Percentiles rank a stretch among this genome's conserved stretches.
Conservation (phyloP, 345 rosid species). For the Acer yangbiense region DNA sequence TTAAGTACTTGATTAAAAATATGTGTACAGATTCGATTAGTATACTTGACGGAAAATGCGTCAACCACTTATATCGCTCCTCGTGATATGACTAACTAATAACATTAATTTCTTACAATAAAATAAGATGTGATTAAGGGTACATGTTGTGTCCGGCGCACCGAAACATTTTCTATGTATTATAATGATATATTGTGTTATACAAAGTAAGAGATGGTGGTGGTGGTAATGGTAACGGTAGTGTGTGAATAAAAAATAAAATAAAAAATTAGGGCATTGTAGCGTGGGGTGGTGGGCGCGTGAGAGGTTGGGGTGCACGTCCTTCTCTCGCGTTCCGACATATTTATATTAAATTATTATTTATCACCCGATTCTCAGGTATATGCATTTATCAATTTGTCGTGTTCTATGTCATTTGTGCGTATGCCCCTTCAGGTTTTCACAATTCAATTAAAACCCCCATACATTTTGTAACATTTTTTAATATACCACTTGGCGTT, state of each 20-base stretch:
- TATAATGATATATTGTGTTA: not conserved
- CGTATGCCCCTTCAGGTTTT: not conserved
- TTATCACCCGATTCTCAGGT: not conserved
- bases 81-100: no score
- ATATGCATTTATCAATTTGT: not conserved
- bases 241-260: not conserved
- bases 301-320: slow-evolving; percentile 43
- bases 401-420: not conserved
- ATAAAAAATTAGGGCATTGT: no score
- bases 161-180: no score
- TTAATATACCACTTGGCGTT: no score
- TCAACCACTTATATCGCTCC: not conserved
- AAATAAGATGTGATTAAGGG: no score
- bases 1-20: not conserved
- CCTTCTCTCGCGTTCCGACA: slow-evolving; percentile 32
- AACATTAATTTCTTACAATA: no score
- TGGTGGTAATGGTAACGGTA: not conserved
- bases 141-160: no score
- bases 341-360: not conserved
- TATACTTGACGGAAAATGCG: no score
- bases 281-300: slow-evolving; percentile 24
- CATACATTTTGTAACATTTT: no score
- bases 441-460: not conserved
- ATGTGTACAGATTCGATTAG: no score
- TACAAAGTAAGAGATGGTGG: not conserved